These are phyloP conservation scores for Mycena alexandri DNA, from an alignment of 768 basidiomycete species.

Conservation along the genomic window DNA sequence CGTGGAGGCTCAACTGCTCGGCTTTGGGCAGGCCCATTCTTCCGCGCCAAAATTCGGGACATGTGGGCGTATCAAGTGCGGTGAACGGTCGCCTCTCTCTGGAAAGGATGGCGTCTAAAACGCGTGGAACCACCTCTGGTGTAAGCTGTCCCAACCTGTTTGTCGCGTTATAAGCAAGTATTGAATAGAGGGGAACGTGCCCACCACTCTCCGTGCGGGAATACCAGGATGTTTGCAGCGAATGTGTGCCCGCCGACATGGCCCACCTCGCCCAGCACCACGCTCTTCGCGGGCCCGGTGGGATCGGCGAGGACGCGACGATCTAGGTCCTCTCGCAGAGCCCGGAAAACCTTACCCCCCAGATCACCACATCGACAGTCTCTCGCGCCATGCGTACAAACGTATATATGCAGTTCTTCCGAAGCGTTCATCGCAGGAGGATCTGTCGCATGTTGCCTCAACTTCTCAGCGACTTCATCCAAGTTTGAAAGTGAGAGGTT, in stretches of 20 bases:
- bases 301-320: constrained; percentile 49
- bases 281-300: constrained; percentile 39
- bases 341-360: constrained; percentile 68
- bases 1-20: constrained; percentile 60
- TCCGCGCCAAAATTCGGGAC: constrained; percentile 74
- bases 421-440: constrained; percentile 30
- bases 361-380: constrained; percentile 85
- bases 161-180: constrained; percentile 6
- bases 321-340: constrained; percentile 66
- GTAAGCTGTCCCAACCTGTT: constrained; percentile 74
- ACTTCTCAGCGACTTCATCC: constrained; percentile 57
- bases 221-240: constrained; percentile 78
- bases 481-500: constrained; percentile 62
- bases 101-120: constrained; percentile 62
- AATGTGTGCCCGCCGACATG: constrained; percentile 90
- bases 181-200: constrained; percentile 37
- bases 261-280: constrained; percentile 73
- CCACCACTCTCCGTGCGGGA: constrained; percentile 81
- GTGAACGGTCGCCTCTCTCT: constrained; percentile 46
- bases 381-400: constrained; percentile 84
- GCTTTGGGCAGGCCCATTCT: constrained; percentile 75
- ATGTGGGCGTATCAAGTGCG: constrained; percentile 50
- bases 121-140: constrained; percentile 65
- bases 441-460: constrained; percentile 48
- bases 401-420: constrained; percentile 63